Base-by-base conservation (phyloP, 768 basidiomycete genomes). In the Rhodotorula kratochvilovae region DNA sequence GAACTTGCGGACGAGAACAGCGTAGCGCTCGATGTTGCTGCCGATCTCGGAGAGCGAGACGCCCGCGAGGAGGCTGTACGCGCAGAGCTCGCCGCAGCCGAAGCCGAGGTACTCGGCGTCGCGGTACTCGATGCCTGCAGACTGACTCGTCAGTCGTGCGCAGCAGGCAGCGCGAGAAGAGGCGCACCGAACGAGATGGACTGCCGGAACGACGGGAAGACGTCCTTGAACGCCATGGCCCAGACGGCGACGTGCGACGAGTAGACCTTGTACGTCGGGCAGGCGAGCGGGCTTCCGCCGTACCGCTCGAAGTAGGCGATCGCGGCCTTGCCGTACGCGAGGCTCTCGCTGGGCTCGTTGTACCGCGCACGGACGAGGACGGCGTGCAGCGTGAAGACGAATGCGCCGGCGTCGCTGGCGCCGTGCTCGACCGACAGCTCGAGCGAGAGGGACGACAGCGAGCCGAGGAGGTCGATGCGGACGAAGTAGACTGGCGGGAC, bases 401-500 rank as follows among this genome's bases (percentile, higher is more conserved):
- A 70, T 0, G 73, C 73, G 58, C 73, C 69, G 35, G 66, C 66
- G 42, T 57, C 60, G 59, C 62, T 61, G n/a, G 65, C 42, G 23
- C 73, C 73, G 58, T 70, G 62, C 55, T 54, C 35, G 27, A 56
- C 15, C 2, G 67, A 51, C 12, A 68, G 27, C 2, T 46, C 31
- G 35, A 68, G 66, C 4, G 73, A 64, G 36, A 67, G 33, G 17
- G 73, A 71, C 29, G 63, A 65, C 12, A 74, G 63, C 3, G 66
- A 59, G 5, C 69, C 73, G 66, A 74, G 69, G 5, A 74, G 67
- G 27, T 74, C 73, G 55, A 71, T 70, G 6, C 73, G 50, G 17
- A 63, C 54, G 58, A 74, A 74, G 60, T 74, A 74, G 43, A 71
- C 46, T n/a, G 73, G 73, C 33, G 73, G 67, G 39, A 74, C 73